Evolutionary conservation across 371 early-diverging fungal species (phyloP).

Genomic region (Syncephalastrum monosporum): DNA sequence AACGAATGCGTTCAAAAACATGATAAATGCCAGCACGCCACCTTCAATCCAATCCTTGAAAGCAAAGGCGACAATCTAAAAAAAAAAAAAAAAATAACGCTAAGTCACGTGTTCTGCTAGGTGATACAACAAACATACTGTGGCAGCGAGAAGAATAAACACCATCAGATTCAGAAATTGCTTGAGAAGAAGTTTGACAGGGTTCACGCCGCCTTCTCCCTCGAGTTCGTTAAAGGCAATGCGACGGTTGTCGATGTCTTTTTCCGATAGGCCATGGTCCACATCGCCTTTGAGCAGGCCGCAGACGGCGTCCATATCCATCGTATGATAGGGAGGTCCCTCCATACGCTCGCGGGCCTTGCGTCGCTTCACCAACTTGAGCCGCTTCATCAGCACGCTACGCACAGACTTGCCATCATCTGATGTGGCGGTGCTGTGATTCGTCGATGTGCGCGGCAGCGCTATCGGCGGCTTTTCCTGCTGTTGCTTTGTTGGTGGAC

Average conservation of each 20-base stretch:
- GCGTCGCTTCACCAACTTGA: conserved; percentile 31
- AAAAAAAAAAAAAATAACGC: conserved; percentile 2
- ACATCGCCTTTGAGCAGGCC: conserved; percentile 57
- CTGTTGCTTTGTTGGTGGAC: too few relatives aligned
- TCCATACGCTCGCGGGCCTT: conserved; percentile 20
- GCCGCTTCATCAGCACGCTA: conserved; percentile 34
- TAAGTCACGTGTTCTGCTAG: not conserved
- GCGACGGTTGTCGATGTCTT: conserved; percentile 49
- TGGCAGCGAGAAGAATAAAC: conserved; percentile 73
- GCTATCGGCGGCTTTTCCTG: conserved; percentile 19
- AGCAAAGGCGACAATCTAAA: conserved; percentile 57
- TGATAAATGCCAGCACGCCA: conserved; percentile 73
- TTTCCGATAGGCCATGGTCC: conserved; percentile 60
- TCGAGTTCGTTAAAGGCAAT: conserved; percentile 65
- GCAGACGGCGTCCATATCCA: conserved; percentile 57
- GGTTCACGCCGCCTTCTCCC: conserved; percentile 67
- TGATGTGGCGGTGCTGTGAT: conserved; percentile 24
- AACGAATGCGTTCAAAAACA: conserved; percentile 78
- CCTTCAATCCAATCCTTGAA: conserved; percentile 69
- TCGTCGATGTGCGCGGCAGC: conserved; percentile 32
- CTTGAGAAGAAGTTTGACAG: conserved; percentile 64
- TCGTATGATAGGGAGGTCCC: conserved; percentile 53
- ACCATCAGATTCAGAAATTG: conserved; percentile 86
- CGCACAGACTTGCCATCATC: conserved; percentile 39
- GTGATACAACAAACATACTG: conserved; percentile 26